Percentiles rank a stretch among this genome's conserved stretches.
phyloP scores from a whole-genome alignment of 192 early-diverging fungal genomes.

The Mortierella antarctica region DNA sequence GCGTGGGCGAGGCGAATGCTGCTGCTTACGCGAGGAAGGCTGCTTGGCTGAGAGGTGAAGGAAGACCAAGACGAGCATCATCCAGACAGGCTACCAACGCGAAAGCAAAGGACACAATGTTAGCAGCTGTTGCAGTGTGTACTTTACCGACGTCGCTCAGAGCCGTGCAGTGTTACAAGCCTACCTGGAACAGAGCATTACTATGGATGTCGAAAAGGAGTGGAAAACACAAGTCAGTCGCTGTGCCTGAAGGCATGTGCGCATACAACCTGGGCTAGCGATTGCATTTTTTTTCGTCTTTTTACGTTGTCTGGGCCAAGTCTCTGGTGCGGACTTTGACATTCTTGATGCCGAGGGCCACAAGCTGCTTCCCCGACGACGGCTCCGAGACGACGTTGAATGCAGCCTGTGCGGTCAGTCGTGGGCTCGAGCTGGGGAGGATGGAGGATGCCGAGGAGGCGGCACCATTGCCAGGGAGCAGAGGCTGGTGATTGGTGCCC shows the following conservation, averaged over 20 bases:
- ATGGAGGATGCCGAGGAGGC: too few species aligned
- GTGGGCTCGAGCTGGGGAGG: not conserved
- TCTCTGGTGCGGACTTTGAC: constrained; percentile 40
- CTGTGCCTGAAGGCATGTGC: not conserved
- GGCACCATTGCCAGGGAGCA: too few species aligned
- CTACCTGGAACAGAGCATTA: constrained; percentile 45
- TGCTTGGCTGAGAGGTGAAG: constrained; percentile 46
- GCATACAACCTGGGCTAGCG: not conserved
- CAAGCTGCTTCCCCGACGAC: constrained; percentile 33
- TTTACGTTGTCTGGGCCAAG: constrained; percentile 37
- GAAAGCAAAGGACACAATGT: not conserved
- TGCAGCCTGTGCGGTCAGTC: constrained; percentile 37
- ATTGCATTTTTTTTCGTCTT: too few species aligned
- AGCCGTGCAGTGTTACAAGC: not conserved
- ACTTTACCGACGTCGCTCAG: not conserved
- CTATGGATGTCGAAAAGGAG: constrained; percentile 1
- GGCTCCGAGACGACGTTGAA: constrained; percentile 43
- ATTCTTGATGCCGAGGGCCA: constrained; percentile 49
- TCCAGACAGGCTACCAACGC: constrained; percentile 37
- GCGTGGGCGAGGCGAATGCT: not conserved
- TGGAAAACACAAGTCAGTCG: not conserved
- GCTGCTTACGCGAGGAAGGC: constrained; percentile 19
- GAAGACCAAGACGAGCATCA: constrained; percentile 52
- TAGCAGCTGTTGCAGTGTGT: not conserved
- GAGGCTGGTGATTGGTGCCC: not conserved